Percentiles rank a stretch among this genome's conserved stretches.
Evolutionary conservation across 1,139 yeast species (phyloP).

Genomic region (Taphrina wiesneri): DNA sequence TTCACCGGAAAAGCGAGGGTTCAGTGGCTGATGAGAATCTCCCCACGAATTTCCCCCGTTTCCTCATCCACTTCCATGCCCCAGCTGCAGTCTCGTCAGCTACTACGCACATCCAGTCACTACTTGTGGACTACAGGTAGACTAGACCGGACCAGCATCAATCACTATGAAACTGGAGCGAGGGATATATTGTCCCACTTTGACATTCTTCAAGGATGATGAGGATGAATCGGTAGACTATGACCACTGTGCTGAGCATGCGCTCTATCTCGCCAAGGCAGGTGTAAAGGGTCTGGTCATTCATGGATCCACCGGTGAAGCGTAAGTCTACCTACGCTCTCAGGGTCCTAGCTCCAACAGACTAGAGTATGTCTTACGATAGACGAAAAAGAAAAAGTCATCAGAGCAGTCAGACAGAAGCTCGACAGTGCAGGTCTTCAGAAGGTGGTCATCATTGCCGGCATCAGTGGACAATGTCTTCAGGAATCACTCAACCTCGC

Average conservation of each 20-base stretch:
- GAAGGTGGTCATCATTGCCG: constrained; percentile 51
- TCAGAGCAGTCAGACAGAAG: constrained; percentile 47
- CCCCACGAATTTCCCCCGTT: not conserved
- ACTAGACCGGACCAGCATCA: too few species aligned
- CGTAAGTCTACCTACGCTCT: constrained; percentile 36
- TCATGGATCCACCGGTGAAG: constrained; percentile 57
- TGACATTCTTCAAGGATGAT: constrained; percentile 54
- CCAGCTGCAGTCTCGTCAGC: too few species aligned
- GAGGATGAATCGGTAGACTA: constrained; percentile 48
- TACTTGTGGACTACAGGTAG: too few species aligned
- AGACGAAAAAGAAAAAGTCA: constrained; percentile 49
- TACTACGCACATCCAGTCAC: too few species aligned
- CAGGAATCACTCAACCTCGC: constrained; percentile 51
- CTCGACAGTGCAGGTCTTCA: constrained; percentile 45
- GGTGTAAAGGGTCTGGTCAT: constrained; percentile 55
- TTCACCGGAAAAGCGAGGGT: too few species aligned
- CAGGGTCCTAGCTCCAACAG: not conserved
- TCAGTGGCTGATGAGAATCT: not conserved
- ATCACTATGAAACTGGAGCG: not conserved
- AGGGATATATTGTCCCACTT: constrained; percentile 5
- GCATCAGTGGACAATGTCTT: constrained; percentile 51
- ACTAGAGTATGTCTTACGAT: constrained; percentile 49
- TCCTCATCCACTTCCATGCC: not conserved
- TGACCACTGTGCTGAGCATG: constrained; percentile 52
- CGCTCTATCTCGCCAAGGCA: constrained; percentile 48